These are phyloP conservation scores for Paspalum notatum DNA, from an alignment of 176 grass and related monocot genomes.

Conservation along the genomic window DNA sequence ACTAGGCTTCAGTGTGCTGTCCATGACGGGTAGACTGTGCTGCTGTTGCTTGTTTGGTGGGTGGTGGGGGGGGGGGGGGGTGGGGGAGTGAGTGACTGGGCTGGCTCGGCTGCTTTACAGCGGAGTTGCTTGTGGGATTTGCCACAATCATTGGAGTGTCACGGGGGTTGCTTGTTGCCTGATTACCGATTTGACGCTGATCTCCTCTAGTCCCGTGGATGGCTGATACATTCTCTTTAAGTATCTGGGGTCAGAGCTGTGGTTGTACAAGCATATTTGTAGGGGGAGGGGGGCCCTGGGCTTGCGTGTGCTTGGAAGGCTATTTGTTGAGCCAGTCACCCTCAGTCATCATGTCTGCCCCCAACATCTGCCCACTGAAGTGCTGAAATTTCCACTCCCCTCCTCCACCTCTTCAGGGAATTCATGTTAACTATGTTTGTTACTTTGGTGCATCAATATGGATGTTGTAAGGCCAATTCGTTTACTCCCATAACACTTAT, in stretches of 20 bases:
- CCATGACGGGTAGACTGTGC: neutral
- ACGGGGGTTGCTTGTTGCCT: constrained; percentile 33
- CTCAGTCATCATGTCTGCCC: neutral
- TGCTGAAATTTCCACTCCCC: neutral
- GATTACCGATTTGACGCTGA: constrained; percentile 23
- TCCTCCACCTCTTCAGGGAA: neutral
- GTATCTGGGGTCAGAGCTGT: neutral
- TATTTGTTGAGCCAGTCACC: neutral
- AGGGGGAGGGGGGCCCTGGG: neutral
- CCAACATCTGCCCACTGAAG: neutral
- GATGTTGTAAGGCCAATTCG: neutral
- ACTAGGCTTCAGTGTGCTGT: no score
- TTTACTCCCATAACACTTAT: neutral
- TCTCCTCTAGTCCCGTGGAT: neutral
- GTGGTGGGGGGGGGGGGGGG: no score
- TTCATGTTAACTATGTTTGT: neutral
- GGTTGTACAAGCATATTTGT: neutral
- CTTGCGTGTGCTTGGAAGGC: neutral
- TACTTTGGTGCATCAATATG: neutral
- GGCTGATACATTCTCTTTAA: neutral
- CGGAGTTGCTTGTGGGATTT: constrained; percentile 41
- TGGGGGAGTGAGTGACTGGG: constrained; percentile 18
- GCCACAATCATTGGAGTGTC: neutral
- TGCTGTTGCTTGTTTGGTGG: neutral
- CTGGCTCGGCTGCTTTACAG: neutral